A percentile compares a stretch with the other conserved stretches of the same genome.
Evolutionary conservation across 768 basidiomycete genomes (phyloP).

Genomic region (Naganishia antarctica): DNA sequence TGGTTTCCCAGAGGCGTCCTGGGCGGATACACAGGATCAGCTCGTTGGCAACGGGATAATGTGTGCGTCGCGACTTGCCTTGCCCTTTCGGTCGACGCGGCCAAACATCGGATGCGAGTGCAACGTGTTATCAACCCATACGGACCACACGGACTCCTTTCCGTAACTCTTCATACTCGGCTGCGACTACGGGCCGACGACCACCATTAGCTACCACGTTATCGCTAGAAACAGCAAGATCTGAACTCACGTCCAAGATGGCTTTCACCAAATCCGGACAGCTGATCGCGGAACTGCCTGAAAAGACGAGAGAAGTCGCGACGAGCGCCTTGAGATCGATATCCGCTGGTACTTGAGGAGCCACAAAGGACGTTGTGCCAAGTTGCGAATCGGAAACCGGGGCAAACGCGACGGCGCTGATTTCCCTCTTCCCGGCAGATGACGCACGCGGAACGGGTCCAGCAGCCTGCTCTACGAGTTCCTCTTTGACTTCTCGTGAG

Average conservation of each 20-base stretch:
- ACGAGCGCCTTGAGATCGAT: constrained; percentile 42
- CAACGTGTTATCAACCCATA: constrained; percentile 35
- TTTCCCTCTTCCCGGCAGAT: too few relatives aligned
- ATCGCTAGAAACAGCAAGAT: neutral
- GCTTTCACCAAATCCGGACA: constrained; percentile 48
- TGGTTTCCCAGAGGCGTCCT: constrained; percentile 50
- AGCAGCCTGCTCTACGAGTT: neutral
- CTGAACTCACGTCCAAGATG: constrained; percentile 44
- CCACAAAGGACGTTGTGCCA: too few relatives aligned
- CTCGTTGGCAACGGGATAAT: neutral
- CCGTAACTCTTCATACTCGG: constrained; percentile 41
- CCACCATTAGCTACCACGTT: neutral
- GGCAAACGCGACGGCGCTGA: neutral
- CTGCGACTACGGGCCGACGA: constrained; percentile 38
- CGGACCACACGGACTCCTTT: constrained; percentile 36
- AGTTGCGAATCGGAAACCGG: too few relatives aligned
- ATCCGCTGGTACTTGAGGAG: constrained; percentile 22
- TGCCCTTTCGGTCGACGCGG: constrained; percentile 44
- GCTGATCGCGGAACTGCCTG: constrained; percentile 41
- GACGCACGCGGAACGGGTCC: too few relatives aligned
- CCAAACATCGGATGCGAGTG: constrained; percentile 45
- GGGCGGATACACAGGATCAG: neutral
- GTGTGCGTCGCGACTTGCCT: constrained; percentile 38
- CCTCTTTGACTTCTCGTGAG: constrained; percentile 14
- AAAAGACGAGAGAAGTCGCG: constrained; percentile 46